A percentile compares a stretch with the other conserved stretches of the same genome.
These are phyloP conservation scores for Gnetum montanum DNA, from an alignment of 75 land plant species.

Conservation along the genomic window DNA sequence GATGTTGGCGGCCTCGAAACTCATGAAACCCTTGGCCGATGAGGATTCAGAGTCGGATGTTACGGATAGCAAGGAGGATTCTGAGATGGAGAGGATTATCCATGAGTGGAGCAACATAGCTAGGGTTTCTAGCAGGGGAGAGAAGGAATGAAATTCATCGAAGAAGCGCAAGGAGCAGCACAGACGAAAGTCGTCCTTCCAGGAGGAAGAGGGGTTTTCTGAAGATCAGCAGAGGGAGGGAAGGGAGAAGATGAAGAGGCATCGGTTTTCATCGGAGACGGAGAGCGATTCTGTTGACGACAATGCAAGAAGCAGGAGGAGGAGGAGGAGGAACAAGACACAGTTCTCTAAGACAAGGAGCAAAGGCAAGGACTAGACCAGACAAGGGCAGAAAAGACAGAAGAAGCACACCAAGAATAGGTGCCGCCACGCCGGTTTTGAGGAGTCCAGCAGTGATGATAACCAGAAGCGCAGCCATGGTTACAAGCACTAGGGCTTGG, in stretches of 20 bases:
- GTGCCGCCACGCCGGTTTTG: too few relatives aligned
- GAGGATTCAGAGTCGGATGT: conserved; percentile 53
- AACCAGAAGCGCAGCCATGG: too few relatives aligned
- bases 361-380: too few relatives aligned
- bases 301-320: conserved; percentile 6
- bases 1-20: conserved; percentile 14
- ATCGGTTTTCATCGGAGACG: conserved; percentile 7
- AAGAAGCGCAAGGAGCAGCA: conserved; percentile 7
- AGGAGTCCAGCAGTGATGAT: too few relatives aligned
- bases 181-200: conserved; percentile 9
- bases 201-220: conserved; percentile 23
- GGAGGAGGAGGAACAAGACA: not conserved
- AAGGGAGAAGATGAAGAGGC: conserved; percentile 10
- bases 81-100: conserved; percentile 83
- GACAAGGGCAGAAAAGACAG: too few relatives aligned
- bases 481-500: too few relatives aligned
- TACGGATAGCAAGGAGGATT: conserved; percentile 75
- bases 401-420: too few relatives aligned
- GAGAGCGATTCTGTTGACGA: conserved; percentile 16
- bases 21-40: conserved; percentile 31
- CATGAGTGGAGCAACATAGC: conserved; percentile 34
- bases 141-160: not conserved
- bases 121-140: conserved; percentile 1
- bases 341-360: too few relatives aligned
- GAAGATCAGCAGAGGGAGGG: conserved; percentile 13